Conservation (phyloP, 2,329 filamentous ascomycete genomes). For the Talaromyces funiculosus region DNA sequence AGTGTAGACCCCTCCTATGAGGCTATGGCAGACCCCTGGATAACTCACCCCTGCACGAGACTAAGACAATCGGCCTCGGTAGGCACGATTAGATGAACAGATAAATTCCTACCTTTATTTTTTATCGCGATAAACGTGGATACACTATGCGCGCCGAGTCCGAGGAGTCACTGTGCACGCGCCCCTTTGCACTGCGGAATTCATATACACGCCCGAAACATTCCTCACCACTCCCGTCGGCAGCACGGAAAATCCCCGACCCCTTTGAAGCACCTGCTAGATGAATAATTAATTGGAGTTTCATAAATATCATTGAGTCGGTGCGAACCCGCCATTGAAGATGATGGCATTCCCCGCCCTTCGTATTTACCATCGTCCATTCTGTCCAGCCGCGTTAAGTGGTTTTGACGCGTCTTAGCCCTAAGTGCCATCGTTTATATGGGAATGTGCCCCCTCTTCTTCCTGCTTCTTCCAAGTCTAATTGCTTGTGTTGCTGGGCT, state of each 20-base stretch:
- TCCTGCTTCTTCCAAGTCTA: not conserved
- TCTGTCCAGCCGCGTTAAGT: constrained; percentile 1
- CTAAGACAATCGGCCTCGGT: not conserved
- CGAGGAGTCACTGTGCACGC: not conserved
- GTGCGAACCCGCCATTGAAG: constrained; percentile 9
- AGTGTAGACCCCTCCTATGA: not conserved
- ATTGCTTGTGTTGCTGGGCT: not conserved
- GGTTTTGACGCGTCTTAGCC: constrained; percentile 13
- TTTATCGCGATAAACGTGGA: no score
- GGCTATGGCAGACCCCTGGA: not conserved
- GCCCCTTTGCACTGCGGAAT: constrained; percentile 3
- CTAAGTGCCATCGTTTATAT: constrained; percentile 15
- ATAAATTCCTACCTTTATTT: not conserved
- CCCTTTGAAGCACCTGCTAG: not conserved
- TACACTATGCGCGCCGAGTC: constrained; percentile 1
- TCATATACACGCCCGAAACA: constrained; percentile 1
- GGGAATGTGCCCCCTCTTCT: not conserved
- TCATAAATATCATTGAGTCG: not conserved
- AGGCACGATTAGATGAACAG: not conserved
- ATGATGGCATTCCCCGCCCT: constrained; percentile 18
- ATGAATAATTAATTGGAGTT: no score
- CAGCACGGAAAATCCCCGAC: not conserved
- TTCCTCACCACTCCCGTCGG: constrained; percentile 5
- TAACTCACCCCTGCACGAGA: not conserved
- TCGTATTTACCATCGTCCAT: not conserved